Evolutionary conservation across 257 asterid species (phyloP).

Genomic region (Catharanthus roseus): DNA sequence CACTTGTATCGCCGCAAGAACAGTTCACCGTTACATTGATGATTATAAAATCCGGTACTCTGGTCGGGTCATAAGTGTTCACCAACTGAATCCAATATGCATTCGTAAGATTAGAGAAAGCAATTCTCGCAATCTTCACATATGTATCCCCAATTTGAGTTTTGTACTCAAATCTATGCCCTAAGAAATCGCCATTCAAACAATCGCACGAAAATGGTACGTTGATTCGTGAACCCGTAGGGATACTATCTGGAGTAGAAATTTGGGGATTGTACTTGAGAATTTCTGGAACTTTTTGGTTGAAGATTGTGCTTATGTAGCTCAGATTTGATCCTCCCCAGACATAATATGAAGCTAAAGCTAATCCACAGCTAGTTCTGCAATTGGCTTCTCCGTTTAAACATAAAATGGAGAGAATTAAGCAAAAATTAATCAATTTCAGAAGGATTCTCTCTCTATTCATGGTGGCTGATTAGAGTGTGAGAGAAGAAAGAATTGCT

Average conservation of each 20-base stretch:
- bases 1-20: slow-evolving; percentile 58
- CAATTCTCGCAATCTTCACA: slow-evolving; percentile 33
- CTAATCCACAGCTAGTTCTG: slow-evolving; percentile 50
- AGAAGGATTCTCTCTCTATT: slow-evolving; percentile 5
- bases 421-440: slow-evolving; percentile 6
- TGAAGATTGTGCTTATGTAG: slow-evolving; percentile 48
- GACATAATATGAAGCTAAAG: slow-evolving; percentile 65
- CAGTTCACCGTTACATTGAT: slow-evolving; percentile 76
- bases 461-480: slow-evolving; percentile 22
- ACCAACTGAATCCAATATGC: slow-evolving; percentile 60
- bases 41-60: slow-evolving; percentile 36
- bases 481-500: slow-evolving; percentile 9
- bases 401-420: slow-evolving; percentile 19
- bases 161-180: slow-evolving; percentile 51
- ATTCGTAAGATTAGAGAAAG: slow-evolving; percentile 57
- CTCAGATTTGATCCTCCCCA: slow-evolving; percentile 58
- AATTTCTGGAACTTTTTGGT: slow-evolving; percentile 30
- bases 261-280: slow-evolving; percentile 40
- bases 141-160: slow-evolving; percentile 61
- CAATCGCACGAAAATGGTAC: slow-evolving; percentile 77
- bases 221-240: slow-evolving; percentile 36
- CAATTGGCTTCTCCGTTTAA: slow-evolving; percentile 45
- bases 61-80: slow-evolving; percentile 47
- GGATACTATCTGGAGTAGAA: slow-evolving; percentile 30
- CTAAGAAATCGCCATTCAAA: slow-evolving; percentile 69